Evolutionary conservation across 2,329 filamentous ascomycete genomes (phyloP), one percentile per base, ranked within the genome.

Genomic region (Ophiostoma himal-ulmi): DNA sequence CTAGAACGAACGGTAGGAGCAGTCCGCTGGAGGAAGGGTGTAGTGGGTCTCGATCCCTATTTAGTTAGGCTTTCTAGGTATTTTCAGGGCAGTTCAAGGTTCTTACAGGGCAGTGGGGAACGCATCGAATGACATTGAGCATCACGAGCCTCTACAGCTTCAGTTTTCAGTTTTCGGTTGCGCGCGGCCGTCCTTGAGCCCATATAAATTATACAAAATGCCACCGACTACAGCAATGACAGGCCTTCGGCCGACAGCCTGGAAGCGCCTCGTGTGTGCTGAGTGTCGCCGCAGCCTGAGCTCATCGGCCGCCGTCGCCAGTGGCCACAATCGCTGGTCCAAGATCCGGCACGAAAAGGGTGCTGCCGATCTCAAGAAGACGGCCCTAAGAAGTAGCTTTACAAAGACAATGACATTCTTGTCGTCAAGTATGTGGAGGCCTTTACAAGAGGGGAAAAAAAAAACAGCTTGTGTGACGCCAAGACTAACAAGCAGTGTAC

Each of bases 271-370:
- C 4, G 70, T 84, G 74, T 88, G 85, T 74, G 79, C 78, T 54
- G 79, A 79, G 79, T 86, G 83, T 73, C 77, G 80, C 71, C 84
- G 85, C 69, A 76, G 78, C 48, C 83, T 90, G 72, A 78, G 78
- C 70, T 82, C 81, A 20, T 83, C 82, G 20, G 74, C 82, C 10
- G 71, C 75, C 8, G 76, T 80, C 17, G 80, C 81, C 72, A 89
- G 90, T 34, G 93, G 93, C 17, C 93, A 97, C 81, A 97, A 90
- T 80, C 91, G 93, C 78, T 99, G 95, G 95, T 93, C 93, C 71
- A 96, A 95, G 77, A 98, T 97, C 81, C 92, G 90, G 77, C 95
- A 98, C 79, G 93, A 95, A 79, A 99, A 99, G 80, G 93, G 90
- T 68, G 92, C 90, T 73, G 91, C 89, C 71, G 95, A 99, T 79